Evolutionary conservation across 352 stramenopile species (phyloP).

Genomic region (Globisporangium radiosum): DNA sequence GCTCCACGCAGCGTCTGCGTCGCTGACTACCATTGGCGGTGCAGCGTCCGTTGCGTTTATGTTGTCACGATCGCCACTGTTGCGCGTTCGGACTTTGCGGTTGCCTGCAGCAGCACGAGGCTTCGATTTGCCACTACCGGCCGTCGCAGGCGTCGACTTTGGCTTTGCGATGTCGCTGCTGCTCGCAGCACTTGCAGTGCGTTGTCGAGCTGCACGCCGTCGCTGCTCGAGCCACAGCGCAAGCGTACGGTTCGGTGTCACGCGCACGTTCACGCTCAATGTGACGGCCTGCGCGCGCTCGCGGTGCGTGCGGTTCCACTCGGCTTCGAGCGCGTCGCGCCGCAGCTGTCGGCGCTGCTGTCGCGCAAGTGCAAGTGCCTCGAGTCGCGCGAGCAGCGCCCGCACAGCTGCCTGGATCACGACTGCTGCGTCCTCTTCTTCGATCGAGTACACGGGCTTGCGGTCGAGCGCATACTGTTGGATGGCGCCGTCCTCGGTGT

Average conservation of each 20-base stretch:
- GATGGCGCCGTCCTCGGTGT: conserved; percentile 5
- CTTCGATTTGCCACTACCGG: not conserved
- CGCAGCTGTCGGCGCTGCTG: conserved; percentile 20
- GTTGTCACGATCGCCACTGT: too few species aligned
- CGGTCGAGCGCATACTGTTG: conserved; percentile 18
- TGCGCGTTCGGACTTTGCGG: not conserved
- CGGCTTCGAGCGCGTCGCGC: conserved; percentile 23
- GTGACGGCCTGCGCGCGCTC: conserved; percentile 48
- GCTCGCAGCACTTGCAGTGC: not conserved
- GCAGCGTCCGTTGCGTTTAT: not conserved
- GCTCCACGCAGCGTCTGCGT: conserved; percentile 7
- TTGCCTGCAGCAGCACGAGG: not conserved
- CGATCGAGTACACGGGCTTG: conserved; percentile 54
- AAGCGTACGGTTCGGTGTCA: conserved; percentile 13
- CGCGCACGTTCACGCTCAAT: conserved; percentile 17
- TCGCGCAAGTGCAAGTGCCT: conserved; percentile 22
- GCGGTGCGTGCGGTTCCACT: conserved; percentile 29
- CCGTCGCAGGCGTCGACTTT: not conserved
- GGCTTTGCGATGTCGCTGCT: not conserved
- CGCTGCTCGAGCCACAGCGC: conserved; percentile 18
- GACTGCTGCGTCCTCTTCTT: conserved; percentile 46
- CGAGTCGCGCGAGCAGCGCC: conserved; percentile 30
- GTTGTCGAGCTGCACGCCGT: not conserved
- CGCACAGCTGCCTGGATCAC: conserved; percentile 37
- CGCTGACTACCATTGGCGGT: not conserved